phyloP scores from a whole-genome alignment of 1,139 yeast genomes.

The Geotrichum aggregatum region DNA sequence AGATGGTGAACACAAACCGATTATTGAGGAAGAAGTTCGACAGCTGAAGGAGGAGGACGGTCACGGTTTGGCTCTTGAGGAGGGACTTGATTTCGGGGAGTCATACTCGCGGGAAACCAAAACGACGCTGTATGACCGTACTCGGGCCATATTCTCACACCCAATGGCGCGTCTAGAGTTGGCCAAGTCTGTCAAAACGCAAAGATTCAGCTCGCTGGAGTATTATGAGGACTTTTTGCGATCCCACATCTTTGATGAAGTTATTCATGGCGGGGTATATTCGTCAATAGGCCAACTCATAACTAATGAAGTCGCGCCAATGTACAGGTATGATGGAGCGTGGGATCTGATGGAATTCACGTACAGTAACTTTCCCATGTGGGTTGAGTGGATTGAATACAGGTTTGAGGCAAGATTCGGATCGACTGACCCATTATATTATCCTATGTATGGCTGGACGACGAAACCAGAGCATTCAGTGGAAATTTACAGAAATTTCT shows the following conservation, averaged over 20 bases:
- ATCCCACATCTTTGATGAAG: conserved; percentile 19
- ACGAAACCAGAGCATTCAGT: neutral
- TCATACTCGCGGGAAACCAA: too few species aligned
- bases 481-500: neutral
- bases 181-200: neutral
- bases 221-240: conserved; percentile 12
- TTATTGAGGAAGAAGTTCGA: too few species aligned
- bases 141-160: neutral
- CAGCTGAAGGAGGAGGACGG: too few species aligned
- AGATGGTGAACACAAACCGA: too few species aligned
- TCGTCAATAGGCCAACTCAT: conserved; percentile 6
- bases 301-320: conserved; percentile 11
- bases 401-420: conserved; percentile 8
- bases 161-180: neutral
- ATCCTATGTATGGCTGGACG: neutral
- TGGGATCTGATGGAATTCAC: conserved; percentile 19
- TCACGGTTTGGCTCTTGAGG: too few species aligned
- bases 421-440: conserved; percentile 1
- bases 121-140: neutral
- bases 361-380: conserved; percentile 8
- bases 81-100: too few species aligned
- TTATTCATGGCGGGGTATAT: conserved; percentile 8
- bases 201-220: neutral
- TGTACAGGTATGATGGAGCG: conserved; percentile 15
- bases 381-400: conserved; percentile 10